Evolutionary conservation across 257 asterid genomes (phyloP), one percentile per base, ranked within the genome.

Genomic region (Penstemon barbatus): DNA sequence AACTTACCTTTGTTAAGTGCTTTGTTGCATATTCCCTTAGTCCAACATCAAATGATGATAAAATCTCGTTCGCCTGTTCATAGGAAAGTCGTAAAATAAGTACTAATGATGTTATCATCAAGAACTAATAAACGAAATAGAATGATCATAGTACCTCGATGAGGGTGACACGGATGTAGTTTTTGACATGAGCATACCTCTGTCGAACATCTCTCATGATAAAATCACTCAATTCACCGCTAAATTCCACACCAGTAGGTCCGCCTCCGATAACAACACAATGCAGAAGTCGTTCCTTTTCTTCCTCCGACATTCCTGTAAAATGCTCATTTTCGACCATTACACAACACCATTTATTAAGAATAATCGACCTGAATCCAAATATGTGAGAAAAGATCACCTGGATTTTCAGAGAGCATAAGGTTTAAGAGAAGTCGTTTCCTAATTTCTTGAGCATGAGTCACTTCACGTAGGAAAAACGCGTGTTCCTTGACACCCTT

Each of bases 251-350:
- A 19, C 98, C 97, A 7, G 98, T 92, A 12, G 98, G 98, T 64
- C 98, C 98, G 50, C 98, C 98, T 54, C 98, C 97, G 10, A 92
- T 79, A 39, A 89, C 98, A 19, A 92, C 98, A 66, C 96, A 89
- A 48, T 92, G 98, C 63, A 92, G 71, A 43, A 92, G 80, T 41
- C 85, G 83, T 77, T 92, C 97, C 83, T 87, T 92, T 45, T 92
- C 97, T 70, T 89, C 98, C 72, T 92, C 98, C 0, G 96, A 71
- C 63, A 86, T 57, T 64, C 97, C 97, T 92, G 85, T 13, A 77
- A 60, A 45, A 53, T 4, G 46, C 57, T 33, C 69, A 48, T 54
- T 13, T 4, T 45, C 3, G 18, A 53, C 42, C 18, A 25, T 15
- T 15, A 15, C 0, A 15, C 18, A 15, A 15, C 18, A 15, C 18